Conservation (phyloP, 176 grass and related monocot genomes). For the Musa itinerans region DNA sequence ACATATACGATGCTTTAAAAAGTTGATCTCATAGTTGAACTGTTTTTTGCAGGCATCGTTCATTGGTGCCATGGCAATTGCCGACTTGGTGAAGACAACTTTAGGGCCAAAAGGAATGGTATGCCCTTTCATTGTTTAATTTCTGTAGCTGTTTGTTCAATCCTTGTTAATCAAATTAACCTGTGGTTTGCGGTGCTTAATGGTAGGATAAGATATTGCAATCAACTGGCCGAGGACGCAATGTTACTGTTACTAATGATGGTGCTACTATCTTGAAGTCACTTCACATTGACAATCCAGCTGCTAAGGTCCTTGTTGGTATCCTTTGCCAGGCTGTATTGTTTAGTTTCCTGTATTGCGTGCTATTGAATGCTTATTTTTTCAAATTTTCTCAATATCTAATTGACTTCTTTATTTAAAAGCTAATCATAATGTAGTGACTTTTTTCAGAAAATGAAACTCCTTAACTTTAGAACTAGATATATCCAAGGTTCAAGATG, state of each 20-base stretch:
- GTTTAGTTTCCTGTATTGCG: neutral
- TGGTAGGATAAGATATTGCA: slow-evolving; percentile 90
- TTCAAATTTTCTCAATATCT: neutral
- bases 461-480: slow-evolving; percentile 53
- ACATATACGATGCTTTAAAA: neutral
- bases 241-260: slow-evolving; percentile 86
- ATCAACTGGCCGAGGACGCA: slow-evolving; percentile 73
- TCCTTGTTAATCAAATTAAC: neutral
- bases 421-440: neutral
- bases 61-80: slow-evolving; percentile 75
- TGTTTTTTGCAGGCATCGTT: slow-evolving; percentile 54
- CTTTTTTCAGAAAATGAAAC: neutral
- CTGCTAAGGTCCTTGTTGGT: slow-evolving; percentile 98
- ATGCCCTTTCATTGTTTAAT: slow-evolving; percentile 7
- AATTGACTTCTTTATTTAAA: slow-evolving; percentile 4
- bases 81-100: slow-evolving; percentile 80
- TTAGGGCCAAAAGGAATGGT: slow-evolving; percentile 98
- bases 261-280: slow-evolving; percentile 95
- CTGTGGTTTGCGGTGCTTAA: neutral
- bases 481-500: slow-evolving; percentile 98
- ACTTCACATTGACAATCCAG: slow-evolving; percentile 91
- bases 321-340: slow-evolving; percentile 38
- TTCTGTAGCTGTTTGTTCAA: neutral
- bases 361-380: neutral
- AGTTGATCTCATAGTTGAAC: neutral